A percentile compares a stretch with the other conserved stretches of the same genome.
phyloP scores from a whole-genome alignment of 257 asterid species.

The Parsonsia alboflavescens region DNA sequence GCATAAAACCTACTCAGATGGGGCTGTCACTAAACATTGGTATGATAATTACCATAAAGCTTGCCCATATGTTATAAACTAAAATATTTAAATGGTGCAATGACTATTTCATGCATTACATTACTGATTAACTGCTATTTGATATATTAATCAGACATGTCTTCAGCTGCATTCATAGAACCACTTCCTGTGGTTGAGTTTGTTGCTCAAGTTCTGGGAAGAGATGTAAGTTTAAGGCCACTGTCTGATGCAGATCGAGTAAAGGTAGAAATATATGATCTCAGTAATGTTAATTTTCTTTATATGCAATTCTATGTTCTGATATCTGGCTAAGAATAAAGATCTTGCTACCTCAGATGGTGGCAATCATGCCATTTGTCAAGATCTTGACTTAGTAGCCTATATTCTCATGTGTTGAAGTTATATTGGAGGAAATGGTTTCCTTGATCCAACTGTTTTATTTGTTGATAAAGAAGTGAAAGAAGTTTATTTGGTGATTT shows the following conservation, averaged over 20 bases:
- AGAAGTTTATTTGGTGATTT: background rate
- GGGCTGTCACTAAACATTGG: slow-evolving; percentile 41
- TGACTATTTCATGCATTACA: background rate
- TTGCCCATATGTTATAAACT: background rate
- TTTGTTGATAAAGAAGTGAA: background rate
- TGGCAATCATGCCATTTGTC: too few species aligned
- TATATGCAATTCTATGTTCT: background rate
- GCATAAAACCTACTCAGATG: slow-evolving; percentile 50
- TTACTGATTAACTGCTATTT: slow-evolving; percentile 4
- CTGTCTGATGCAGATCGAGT: slow-evolving; percentile 34
- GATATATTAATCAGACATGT: slow-evolving; percentile 24
- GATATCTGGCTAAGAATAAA: background rate
- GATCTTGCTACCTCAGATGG: background rate
- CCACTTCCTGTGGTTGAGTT: slow-evolving; percentile 31
- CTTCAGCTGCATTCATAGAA: slow-evolving; percentile 28
- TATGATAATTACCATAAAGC: slow-evolving; percentile 4
- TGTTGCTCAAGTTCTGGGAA: slow-evolving; percentile 30
- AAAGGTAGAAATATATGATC: slow-evolving; percentile 19
- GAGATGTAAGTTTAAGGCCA: slow-evolving; percentile 26
- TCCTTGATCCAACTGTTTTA: background rate
- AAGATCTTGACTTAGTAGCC: background rate
- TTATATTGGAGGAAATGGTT: background rate
- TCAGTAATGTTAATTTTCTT: background rate
- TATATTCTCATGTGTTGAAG: background rate
- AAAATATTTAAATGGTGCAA: slow-evolving; percentile 3